Percentiles rank a stretch among this genome's conserved stretches.
phyloP scores from a whole-genome alignment of 2,329 filamentous ascomycete genomes.

The Macrophomina tecta region DNA sequence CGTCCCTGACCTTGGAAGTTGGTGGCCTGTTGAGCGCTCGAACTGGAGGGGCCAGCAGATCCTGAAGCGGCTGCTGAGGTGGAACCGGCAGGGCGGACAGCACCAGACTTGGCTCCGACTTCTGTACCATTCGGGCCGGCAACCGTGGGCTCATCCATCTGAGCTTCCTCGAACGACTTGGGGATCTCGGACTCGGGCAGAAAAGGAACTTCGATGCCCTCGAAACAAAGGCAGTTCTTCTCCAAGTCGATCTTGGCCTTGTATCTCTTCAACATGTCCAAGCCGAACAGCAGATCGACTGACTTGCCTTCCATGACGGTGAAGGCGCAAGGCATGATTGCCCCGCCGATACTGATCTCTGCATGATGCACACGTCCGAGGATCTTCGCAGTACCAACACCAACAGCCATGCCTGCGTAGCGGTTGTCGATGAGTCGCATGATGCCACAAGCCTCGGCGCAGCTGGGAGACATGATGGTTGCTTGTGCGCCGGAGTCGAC shows the following conservation, averaged over 20 bases:
- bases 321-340: conserved; percentile 91
- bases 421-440: conserved; percentile 94
- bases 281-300: conserved; percentile 87
- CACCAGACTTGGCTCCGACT: conserved; percentile 83
- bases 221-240: conserved; percentile 84
- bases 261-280: conserved; percentile 97
- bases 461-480: conserved; percentile 97
- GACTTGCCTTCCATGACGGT: conserved; percentile 99
- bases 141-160: conserved; percentile 81
- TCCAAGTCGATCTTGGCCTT: conserved; percentile 90
- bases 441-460: conserved; percentile 90
- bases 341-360: conserved; percentile 87
- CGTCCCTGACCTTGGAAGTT: conserved; percentile 42
- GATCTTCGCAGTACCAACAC: conserved; percentile 93
- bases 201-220: conserved; percentile 86
- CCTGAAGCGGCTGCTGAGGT: conserved; percentile 36
- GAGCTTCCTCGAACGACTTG: conserved; percentile 74
- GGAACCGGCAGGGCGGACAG: conserved; percentile 64
- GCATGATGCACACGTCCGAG: conserved; percentile 94
- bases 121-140: conserved; percentile 86
- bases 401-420: conserved; percentile 88
- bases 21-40: conserved; percentile 3
- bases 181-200: conserved; percentile 93
- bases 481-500: conserved; percentile 97
- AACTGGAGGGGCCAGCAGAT: conserved; percentile 22